Evolutionary conservation across 2,329 filamentous ascomycete genomes (phyloP), one percentile per base, ranked within the genome.

Genomic region (Bipolaris oryzae): DNA sequence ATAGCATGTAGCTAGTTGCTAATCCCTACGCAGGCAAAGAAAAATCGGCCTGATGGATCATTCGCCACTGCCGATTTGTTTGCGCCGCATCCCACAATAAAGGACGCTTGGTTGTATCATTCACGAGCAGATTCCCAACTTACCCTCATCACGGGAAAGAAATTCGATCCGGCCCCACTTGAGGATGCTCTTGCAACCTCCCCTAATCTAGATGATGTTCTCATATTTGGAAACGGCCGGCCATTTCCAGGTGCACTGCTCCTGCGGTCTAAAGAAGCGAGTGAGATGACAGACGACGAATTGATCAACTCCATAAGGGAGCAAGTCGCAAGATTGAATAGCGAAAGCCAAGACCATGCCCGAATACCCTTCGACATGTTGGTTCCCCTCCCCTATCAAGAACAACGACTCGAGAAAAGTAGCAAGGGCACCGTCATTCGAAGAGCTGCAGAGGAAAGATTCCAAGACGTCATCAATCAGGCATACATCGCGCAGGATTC

Each of bases 1-100:
- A 47, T 11, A 7, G 6, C 7, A 28, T 35, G 5, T 25, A 9
- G 11, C 11, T 21, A 41, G n/a, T 2, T 13, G 20, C 49, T 63
- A 21, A 64, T 34, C 28, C 13, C 7, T 6, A 18, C 21, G 7
- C 16, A 72, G 71, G 82, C 82, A 3, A 87, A 86, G 64, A 76
- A 72, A 1, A 89, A 88, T 63, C 81, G 83, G 1, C 68, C 78
- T 0, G 83, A 89, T 67, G 84, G 85, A 2, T 85, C 84, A 0
- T 89, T 85, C 63, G 83, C 84, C 1, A 89, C 87, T 0, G 79
- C 83, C 1, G 87, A 90, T 67, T 69, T 90, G 1, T 89, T 90
- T 57, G 79, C 80, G 50, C 76, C 77, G 1, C 87, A 89, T 66
- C 66, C 78, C 0, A 76, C 61, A 0, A 83, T 85, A 7, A 54